phyloP scores from a whole-genome alignment of 305 asterid genomes.

The Petunia hybrid region DNA sequence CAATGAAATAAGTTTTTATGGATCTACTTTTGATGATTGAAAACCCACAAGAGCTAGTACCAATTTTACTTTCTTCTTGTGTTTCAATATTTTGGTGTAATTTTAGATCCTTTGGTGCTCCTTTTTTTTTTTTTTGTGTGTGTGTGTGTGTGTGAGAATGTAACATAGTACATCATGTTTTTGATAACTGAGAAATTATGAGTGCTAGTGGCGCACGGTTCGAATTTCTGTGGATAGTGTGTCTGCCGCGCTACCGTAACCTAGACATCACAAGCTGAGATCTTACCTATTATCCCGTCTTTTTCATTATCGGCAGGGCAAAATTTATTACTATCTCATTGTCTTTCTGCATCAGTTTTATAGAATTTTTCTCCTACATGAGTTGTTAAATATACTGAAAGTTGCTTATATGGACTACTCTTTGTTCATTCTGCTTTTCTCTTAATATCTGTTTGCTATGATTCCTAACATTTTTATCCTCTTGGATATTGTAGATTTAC shows the following conservation, averaged over 20 bases:
- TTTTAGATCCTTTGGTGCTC: not conserved
- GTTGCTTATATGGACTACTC: slow-evolving; percentile 10
- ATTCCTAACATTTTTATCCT: not conserved
- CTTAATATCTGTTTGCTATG: not conserved
- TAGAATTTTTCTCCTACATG: not conserved
- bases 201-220: too few species aligned
- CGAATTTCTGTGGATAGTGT: too few species aligned
- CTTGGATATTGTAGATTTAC: slow-evolving; percentile 61
- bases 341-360: not conserved
- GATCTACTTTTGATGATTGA: not conserved
- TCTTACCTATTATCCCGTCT: not conserved
- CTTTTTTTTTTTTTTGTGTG: not conserved
- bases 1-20: not conserved
- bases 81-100: not conserved
- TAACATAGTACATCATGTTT: too few species aligned
- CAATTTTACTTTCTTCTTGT: not conserved
- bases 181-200: too few species aligned
- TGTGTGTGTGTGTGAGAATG: not conserved
- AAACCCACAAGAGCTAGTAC: not conserved
- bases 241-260: too few species aligned
- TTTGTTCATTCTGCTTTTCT: not conserved
- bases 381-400: not conserved
- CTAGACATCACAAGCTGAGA: too few species aligned
- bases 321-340: not conserved
- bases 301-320: not conserved